These are phyloP conservation scores for Acanthamoeba sp. DNA, from an alignment of 208 protist genomes.

Conservation along the genomic window DNA sequence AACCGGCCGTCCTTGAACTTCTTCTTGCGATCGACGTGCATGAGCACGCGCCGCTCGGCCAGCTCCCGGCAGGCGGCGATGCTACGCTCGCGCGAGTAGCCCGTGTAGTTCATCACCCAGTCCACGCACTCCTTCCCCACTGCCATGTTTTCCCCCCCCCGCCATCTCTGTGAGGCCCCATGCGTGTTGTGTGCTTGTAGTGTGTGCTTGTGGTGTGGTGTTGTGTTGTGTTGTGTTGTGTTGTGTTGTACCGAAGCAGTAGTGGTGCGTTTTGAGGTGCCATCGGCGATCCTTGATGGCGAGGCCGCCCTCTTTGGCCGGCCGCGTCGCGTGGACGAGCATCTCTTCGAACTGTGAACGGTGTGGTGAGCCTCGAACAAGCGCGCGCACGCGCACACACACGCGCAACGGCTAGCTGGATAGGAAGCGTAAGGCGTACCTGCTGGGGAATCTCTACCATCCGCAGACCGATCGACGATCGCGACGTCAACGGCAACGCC, in stretches of 20 bases:
- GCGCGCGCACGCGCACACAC: neutral
- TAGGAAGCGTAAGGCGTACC: neutral
- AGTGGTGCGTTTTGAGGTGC: conserved; percentile 24
- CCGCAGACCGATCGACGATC: neutral
- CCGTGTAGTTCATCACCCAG: conserved; percentile 36
- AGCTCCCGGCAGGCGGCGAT: neutral
- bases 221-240: neutral
- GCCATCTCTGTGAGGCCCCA: too few relatives aligned
- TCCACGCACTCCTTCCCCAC: conserved; percentile 19
- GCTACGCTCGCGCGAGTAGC: conserved; percentile 29
- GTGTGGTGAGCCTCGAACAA: neutral
- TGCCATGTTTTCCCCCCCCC: too few relatives aligned
- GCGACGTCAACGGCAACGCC: neutral
- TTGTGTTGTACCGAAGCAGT: conserved; percentile 2
- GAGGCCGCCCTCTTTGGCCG: neutral
- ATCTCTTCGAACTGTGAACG: neutral
- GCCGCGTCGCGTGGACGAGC: neutral
- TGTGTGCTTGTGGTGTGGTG: neutral
- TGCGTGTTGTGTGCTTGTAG: neutral
- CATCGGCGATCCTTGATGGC: conserved; percentile 12
- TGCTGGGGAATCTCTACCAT: neutral
- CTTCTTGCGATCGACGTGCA: conserved; percentile 37
- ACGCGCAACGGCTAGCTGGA: too few relatives aligned
- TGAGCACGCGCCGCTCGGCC: conserved; percentile 20
- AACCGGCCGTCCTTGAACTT: conserved; percentile 24